phyloP scores from a whole-genome alignment of 257 asterid genomes.

The Ophiorrhiza pumila region DNA sequence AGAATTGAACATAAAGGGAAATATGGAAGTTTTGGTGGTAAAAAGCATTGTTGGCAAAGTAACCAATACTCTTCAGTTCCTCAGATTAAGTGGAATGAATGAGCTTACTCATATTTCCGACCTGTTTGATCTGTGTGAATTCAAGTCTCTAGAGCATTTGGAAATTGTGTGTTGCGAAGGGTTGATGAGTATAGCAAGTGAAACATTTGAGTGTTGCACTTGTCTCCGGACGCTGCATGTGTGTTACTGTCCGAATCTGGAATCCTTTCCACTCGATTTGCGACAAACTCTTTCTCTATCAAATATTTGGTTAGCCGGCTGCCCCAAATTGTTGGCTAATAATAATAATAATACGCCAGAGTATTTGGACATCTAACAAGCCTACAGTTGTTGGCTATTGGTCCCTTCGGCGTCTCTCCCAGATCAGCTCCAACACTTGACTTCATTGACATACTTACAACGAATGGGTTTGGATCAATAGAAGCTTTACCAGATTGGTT shows the following conservation, averaged over 20 bases:
- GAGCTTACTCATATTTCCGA: background rate
- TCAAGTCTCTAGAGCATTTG: background rate
- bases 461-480: background rate
- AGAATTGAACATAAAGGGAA: background rate
- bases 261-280: slow-evolving; percentile 2
- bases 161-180: background rate
- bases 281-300: slow-evolving; percentile 9
- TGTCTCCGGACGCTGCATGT: background rate
- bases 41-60: slow-evolving; percentile 13
- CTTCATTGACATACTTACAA: background rate
- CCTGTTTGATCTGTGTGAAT: no score
- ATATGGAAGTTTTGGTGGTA: slow-evolving; percentile 8
- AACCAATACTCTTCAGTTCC: slow-evolving; percentile 9
- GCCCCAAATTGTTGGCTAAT: slow-evolving; percentile 18
- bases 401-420: slow-evolving; percentile 17
- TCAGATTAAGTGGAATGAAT: background rate
- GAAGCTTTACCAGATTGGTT: slow-evolving; percentile 30
- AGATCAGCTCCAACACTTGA: slow-evolving; percentile 11
- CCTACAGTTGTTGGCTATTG: background rate
- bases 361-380: slow-evolving; percentile 1
- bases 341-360: background rate
- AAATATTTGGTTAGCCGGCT: accelerated
- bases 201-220: slow-evolving; percentile 1
- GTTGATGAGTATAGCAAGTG: slow-evolving; percentile 16
- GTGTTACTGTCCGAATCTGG: background rate